Evolutionary conservation across 2,329 filamentous ascomycete genomes (phyloP).

Genomic region (Beauveria scarabaeidicola): DNA sequence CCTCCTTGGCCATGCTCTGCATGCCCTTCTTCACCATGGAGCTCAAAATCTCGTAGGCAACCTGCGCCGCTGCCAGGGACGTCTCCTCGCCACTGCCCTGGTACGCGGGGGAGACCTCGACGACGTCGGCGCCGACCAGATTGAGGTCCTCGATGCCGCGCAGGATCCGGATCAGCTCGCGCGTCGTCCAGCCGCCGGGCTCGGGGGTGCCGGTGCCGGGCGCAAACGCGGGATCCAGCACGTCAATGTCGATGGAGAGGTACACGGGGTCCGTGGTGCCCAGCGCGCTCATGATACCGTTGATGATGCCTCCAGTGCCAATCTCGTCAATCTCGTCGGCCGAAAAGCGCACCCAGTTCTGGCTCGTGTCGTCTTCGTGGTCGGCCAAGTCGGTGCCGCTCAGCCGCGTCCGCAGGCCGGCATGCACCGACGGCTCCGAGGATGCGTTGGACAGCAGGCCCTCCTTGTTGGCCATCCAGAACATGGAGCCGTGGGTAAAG

Average conservation of each 20-base stretch:
- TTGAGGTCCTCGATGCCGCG: constrained; percentile 76
- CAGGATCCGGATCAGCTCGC: constrained; percentile 77
- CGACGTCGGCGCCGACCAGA: constrained; percentile 80
- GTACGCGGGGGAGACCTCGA: constrained; percentile 78
- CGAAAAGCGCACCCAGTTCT: constrained; percentile 67
- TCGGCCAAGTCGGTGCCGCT: constrained; percentile 54
- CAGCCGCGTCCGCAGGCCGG: constrained; percentile 70
- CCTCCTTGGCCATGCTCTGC: constrained; percentile 28
- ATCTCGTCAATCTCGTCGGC: constrained; percentile 83
- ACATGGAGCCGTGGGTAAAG: constrained; percentile 88
- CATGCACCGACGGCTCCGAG: constrained; percentile 64
- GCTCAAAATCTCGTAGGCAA: constrained; percentile 72
- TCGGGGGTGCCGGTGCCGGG: constrained; percentile 84
- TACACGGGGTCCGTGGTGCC: constrained; percentile 75
- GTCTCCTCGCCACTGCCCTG: constrained; percentile 70
- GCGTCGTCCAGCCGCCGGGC: constrained; percentile 82
- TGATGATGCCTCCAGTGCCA: constrained; percentile 61
- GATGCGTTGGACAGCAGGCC: constrained; percentile 61
- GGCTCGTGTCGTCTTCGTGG: constrained; percentile 59
- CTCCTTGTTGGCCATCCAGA: constrained; percentile 78
- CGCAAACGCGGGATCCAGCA: constrained; percentile 58
- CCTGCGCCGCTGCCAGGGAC: constrained; percentile 68
- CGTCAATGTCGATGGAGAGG: constrained; percentile 74
- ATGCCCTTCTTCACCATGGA: constrained; percentile 55
- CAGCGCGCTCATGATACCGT: constrained; percentile 61